Evolutionary conservation across 2,329 filamentous ascomycete genomes (phyloP), one percentile per base, ranked within the genome.

Genomic region (Chrysoporthe deuterocubensis): DNA sequence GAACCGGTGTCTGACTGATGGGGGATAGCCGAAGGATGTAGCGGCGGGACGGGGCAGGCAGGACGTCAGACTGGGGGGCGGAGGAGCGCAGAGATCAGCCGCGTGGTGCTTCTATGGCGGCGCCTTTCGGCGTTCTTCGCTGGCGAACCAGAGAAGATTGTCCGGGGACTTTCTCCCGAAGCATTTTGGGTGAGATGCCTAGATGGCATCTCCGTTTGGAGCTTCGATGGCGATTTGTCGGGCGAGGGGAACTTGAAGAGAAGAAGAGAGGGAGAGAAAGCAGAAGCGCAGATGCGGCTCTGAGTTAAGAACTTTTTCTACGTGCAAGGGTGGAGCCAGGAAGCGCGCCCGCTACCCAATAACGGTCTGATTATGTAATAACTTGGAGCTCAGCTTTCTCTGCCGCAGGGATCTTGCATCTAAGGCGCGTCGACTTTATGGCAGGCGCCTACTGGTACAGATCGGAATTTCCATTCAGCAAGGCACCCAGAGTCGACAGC

Each of bases 101-200:
- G 92, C 94, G 34, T 64, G 84, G 87, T 94, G 94, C 94, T 97
- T 97, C 90, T 97, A 94, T 97, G 95, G 94, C 94, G 94, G 93
- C 93, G 94, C 93, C 92, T 97, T 97, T 96, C 93, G 93, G 93
- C 94, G 87, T 80, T 83, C 79, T 82, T 76, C 76, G 75, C 76
- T 77, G 76, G 74, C 72, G 67, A 61, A 21, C 43, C 73, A 78
- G 77, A 74, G 71, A 74, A 75, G 73, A 78, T 83, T 90, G 94
- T 97, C 95, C 95, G 95, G 95, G 95, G 95, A 98, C 95, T 98
- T 98, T 98, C 95, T 97, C 95, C 95, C 94, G 96, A 97, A 97
- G 94, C 94, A 78, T 75, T 56, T 26, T 73, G 76, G 71, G 62
- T 70, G 74, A 76, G 75, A 77, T 72, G 76, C 78, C 77, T 75